Base-by-base conservation (phyloP, 495 filamentous ascomycete species). In the Penicillium robsamsonii region DNA sequence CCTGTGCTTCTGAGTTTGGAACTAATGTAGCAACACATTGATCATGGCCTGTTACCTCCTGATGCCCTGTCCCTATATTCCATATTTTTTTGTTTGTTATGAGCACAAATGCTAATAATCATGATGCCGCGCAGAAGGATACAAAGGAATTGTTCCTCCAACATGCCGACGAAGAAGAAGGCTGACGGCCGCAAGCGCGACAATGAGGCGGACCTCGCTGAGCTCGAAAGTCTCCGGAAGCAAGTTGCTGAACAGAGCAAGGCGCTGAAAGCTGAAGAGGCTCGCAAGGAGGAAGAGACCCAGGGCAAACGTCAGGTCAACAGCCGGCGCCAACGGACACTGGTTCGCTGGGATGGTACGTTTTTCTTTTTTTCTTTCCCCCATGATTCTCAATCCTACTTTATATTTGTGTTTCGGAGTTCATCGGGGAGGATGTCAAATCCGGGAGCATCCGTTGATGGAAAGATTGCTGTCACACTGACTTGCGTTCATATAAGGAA, bases 291-390 rank as follows among this genome's bases (percentile, higher is more conserved):
- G 24, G 13, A 22, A 17, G 43, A 46, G 15, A 13, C 1, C 7
- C 24, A 46, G 24, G 24, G 5, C 5, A 46, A 46, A 24, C 10
- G 12, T 4, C 43, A 38, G n/a, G n/a, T 15, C 15, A 24, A 13
- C 7, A 27, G 43, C 7, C 43, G 43, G 20, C 43, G 43, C 7
- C 43, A 72, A 56, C 70, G 76, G 0, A 67, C 64, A 17, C 53
- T 80, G 2, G 70, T 79, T 4, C 75, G 78, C 31, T 80, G 78
- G 78, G 67, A 70, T 56, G 64, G 76, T 80, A 67, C 54, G 68
- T 67, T n/a, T 38, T 40, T 13, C 17, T 50, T 13, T 33, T 30
- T 35, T 29, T 50, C 11, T 2, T 15, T 22, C 22, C 22, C 22
- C 22, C 22, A 22, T 22, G 2, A 31, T 46, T 12, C 3, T 15